Base-by-base conservation (phyloP, 2,329 filamentous ascomycete species). In the Rhynchosporium graminicola region DNA sequence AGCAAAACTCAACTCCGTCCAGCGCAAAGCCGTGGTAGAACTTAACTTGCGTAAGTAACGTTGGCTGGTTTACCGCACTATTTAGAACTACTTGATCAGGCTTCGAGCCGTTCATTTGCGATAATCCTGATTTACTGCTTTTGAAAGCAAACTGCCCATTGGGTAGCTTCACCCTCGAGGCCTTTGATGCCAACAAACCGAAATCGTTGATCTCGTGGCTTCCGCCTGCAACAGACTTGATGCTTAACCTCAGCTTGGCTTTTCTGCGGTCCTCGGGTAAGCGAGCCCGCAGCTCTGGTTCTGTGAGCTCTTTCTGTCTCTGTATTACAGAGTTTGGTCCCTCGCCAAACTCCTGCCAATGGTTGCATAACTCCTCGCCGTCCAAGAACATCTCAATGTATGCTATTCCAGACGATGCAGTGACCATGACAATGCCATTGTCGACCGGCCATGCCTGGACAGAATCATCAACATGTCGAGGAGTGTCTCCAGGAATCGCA, bases 1-100 rank as follows among this genome's bases (percentile, higher is more conserved):
- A 98, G 63, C 90, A 82, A 76, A 99, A 98, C 74, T 98, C 94
- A 26, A 99, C 76, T 0, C 95, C 95, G 74, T 96, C 89, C 12
- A 98, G 73, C 3, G 88, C 88, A 63, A 81, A 79, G 1, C 90
- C 92, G 70, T 92, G 88, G 72, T 92, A 96, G 13, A 96, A 81
- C 63, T 86, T 83, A 61, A 97, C 83, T 4, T 85, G 85, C 0
- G 86, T 88, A 65, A 98, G 80, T 36, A 97, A 82, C 66, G 92
- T 89, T 38, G 86, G 89, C 65, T 87, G 84, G 45, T 84, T 82
- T 52, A 83, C 77, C 13, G 87, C 84, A 71, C 87, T 90, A 47
- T 88, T 84, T 65, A 96, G 87, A 45, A 97, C 80, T 42, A 95
- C 74, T 70, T 97, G 88, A 45, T 91, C 82, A 1, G 87, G 80